phyloP scores from a whole-genome alignment of 805 yeast species.

The Pichia manshurica region DNA sequence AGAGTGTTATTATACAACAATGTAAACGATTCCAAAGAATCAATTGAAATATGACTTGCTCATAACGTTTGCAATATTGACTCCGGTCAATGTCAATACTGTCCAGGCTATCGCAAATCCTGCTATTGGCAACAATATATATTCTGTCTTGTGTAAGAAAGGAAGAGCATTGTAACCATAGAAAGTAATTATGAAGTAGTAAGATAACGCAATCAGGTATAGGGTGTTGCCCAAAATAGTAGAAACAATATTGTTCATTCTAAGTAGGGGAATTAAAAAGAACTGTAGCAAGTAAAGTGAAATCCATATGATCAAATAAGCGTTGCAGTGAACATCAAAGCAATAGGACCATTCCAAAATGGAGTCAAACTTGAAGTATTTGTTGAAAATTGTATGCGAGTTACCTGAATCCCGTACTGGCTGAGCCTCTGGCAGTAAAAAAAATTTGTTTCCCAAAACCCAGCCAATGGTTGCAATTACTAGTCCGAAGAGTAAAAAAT shows the following conservation, averaged over 20 bases:
- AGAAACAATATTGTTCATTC: constrained; percentile 60
- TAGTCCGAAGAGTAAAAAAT: constrained; percentile 67
- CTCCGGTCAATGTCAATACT: constrained; percentile 53
- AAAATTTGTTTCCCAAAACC: constrained; percentile 61
- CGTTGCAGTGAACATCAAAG: constrained; percentile 89
- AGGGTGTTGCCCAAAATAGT: constrained; percentile 71
- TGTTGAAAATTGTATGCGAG: constrained; percentile 21
- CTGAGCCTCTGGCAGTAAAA: constrained; percentile 27
- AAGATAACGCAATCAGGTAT: constrained; percentile 66
- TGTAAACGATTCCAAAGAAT: neutral
- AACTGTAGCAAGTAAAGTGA: constrained; percentile 69
- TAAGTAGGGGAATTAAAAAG: constrained; percentile 64
- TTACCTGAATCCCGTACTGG: neutral
- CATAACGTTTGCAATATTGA: constrained; percentile 70
- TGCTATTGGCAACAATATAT: constrained; percentile 59
- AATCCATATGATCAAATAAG: constrained; percentile 79
- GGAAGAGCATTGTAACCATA: constrained; percentile 82
- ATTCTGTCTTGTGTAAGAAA: constrained; percentile 57
- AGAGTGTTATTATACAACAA: neutral
- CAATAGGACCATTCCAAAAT: constrained; percentile 89
- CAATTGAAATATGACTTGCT: constrained; percentile 32
- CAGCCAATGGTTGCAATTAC: constrained; percentile 68
- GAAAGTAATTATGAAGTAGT: constrained; percentile 75
- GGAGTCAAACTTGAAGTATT: constrained; percentile 29
- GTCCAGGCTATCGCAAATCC: constrained; percentile 53